These are phyloP conservation scores for Diospyros lotus DNA, from an alignment of 148 eudicot genomes.

Conservation along the genomic window DNA sequence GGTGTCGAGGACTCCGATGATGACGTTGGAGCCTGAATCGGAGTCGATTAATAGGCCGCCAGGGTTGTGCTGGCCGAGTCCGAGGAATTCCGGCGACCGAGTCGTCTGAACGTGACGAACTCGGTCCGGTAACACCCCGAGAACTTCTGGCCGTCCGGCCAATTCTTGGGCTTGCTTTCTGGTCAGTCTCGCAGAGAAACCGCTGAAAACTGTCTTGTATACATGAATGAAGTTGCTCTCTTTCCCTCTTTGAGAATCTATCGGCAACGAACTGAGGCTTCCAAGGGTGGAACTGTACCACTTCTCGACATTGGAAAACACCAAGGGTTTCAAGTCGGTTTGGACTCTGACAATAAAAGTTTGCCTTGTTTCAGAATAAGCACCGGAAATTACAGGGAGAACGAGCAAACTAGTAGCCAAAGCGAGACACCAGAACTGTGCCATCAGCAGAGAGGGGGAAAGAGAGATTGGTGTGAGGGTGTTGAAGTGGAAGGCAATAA, in stretches of 20 bases:
- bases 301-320: slow-evolving; percentile 25
- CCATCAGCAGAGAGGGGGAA: neutral
- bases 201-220: slow-evolving; percentile 43
- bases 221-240: slow-evolving; percentile 26
- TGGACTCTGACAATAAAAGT: slow-evolving; percentile 39
- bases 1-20: slow-evolving; percentile 67
- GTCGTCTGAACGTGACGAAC: slow-evolving; percentile 39
- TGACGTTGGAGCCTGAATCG: slow-evolving; percentile 34
- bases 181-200: slow-evolving; percentile 39
- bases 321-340: slow-evolving; percentile 42
- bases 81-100: slow-evolving; percentile 36
- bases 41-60: slow-evolving; percentile 24
- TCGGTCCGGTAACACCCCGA: slow-evolving; percentile 32
- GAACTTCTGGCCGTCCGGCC: slow-evolving; percentile 19
- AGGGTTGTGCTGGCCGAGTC: slow-evolving; percentile 12
- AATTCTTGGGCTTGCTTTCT: slow-evolving; percentile 28
- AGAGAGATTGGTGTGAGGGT: neutral
- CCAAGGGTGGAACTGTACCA: slow-evolving; percentile 48
- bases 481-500: neutral
- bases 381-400: neutral
- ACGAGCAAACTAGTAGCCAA: neutral
- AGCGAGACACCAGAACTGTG: neutral
- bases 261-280: slow-evolving; percentile 20
- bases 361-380: slow-evolving; percentile 2
- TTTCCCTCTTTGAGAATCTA: neutral